Conservation (phyloP, 129 eudicot species). For the Artemisia tridentata region DNA sequence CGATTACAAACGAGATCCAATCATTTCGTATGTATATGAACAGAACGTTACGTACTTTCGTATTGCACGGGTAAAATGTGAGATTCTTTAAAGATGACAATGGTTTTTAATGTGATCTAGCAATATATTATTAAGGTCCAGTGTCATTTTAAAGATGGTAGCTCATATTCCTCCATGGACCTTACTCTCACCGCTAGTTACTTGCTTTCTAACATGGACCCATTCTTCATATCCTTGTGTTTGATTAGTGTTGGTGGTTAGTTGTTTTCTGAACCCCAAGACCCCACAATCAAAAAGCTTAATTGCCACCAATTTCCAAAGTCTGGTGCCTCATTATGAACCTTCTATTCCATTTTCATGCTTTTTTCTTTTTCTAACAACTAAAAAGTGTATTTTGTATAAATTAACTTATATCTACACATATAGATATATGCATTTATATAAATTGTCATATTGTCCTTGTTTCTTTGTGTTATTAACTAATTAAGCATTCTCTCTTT, state of each 20-base stretch:
- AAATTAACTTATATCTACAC: slow-evolving; percentile 13
- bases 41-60: not conserved
- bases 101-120: slow-evolving; percentile 10
- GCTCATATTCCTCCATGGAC: slow-evolving; percentile 24
- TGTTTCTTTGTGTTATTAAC: slow-evolving; percentile 22
- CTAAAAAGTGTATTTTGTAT: slow-evolving; percentile 12
- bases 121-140: slow-evolving; percentile 9
- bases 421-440: slow-evolving; percentile 17
- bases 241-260: slow-evolving; percentile 30
- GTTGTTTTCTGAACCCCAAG: slow-evolving; percentile 38
- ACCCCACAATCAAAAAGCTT: slow-evolving; percentile 31
- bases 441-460: slow-evolving; percentile 25
- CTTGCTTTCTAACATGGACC: slow-evolving; percentile 30
- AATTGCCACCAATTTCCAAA: slow-evolving; percentile 29
- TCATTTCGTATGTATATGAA: not conserved
- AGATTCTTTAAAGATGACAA: not conserved
- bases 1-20: not conserved
- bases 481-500: slow-evolving; percentile 2
- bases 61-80: slow-evolving; percentile 12
- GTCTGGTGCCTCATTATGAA: slow-evolving; percentile 32
- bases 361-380: slow-evolving; percentile 26
- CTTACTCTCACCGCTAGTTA: slow-evolving; percentile 2
- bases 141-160: slow-evolving; percentile 28
- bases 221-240: slow-evolving; percentile 17
- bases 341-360: slow-evolving; percentile 45